Evolutionary conservation across 495 filamentous ascomycete species (phyloP).

Genomic region (Penicillium coffeae): DNA sequence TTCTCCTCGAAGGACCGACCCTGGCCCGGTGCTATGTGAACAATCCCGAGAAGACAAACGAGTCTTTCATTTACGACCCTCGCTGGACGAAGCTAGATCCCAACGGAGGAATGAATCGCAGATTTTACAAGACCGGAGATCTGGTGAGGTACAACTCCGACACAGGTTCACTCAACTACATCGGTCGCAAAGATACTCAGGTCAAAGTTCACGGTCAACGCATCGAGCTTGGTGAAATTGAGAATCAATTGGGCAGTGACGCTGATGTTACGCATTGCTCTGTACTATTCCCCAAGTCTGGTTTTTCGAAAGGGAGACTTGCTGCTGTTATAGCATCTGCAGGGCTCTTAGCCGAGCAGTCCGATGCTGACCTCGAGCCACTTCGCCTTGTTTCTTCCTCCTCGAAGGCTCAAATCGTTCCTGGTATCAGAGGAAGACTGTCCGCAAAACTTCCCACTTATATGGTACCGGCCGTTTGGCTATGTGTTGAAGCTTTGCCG

Average conservation of each 20-base stretch:
- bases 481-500: slow-evolving; percentile 49
- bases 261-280: slow-evolving; percentile 36
- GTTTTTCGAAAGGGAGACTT: slow-evolving; percentile 37
- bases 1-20: slow-evolving; percentile 47
- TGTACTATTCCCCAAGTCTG: slow-evolving; percentile 40
- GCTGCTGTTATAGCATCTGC: slow-evolving; percentile 34
- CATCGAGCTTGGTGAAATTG: slow-evolving; percentile 64
- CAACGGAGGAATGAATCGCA: slow-evolving; percentile 25
- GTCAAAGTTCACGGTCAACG: slow-evolving; percentile 67
- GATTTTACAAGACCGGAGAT: slow-evolving; percentile 68
- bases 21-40: slow-evolving; percentile 48
- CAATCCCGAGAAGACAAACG: slow-evolving; percentile 38
- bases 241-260: slow-evolving; percentile 44
- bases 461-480: slow-evolving; percentile 54
- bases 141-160: slow-evolving; percentile 59
- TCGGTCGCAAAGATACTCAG: slow-evolving; percentile 62
- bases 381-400: slow-evolving; percentile 24
- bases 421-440: slow-evolving; percentile 31
- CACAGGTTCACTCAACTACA: slow-evolving; percentile 51
- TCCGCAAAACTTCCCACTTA: slow-evolving; percentile 41
- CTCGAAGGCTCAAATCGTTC: slow-evolving; percentile 21
- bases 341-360: slow-evolving; percentile 20
- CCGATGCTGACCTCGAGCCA: slow-evolving; percentile 16
- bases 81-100: slow-evolving; percentile 29
- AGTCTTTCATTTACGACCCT: slow-evolving; percentile 43